Base-by-base conservation (phyloP, 73 alveolate genomes). In the Stentor coeruleus region DNA sequence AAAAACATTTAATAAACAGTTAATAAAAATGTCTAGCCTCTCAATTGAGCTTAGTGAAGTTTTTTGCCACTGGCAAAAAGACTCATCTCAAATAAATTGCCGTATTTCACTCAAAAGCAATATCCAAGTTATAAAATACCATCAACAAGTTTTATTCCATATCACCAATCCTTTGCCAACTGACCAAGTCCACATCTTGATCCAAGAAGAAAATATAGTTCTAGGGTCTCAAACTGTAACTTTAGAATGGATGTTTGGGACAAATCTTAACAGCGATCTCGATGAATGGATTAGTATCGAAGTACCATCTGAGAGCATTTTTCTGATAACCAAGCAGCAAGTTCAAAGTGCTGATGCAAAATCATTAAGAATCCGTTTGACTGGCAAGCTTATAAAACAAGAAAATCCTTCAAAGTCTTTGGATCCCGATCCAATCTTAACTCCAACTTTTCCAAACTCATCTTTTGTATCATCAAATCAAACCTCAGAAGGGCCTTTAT, bases 41-140 rank as follows among this genome's bases (percentile, higher is more conserved):
- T n/a, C n/a, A n/a, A 57, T 57, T 57, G 73, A 57, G 28, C 28
- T 57, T 57, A n/a, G 73, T 20, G 73, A 57, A 57, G 73, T 57
- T 57, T 57, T 20, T 57, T 31, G 15, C 15, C 73, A n/a, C 28
- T 57, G 73, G 73, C 35, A n/a, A 20, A 20, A n/a, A 57, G 73
- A 57, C 28, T 31, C 73, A 20, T 20, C 28, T 1, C 15, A 57
- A 31, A 57, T 31, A 57, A 57, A n/a, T 57, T 20, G 15, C 15
- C 73, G 73, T 2, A 31, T 57, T 1, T 20, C 15, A 20, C 35
- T 57, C 15, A 57, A 57, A 1, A 31, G 73, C 1, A 57, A 57
- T n/a, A 31, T 31, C 73, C 15, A 2, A 1, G 28, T 31, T 57
- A 20, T 57, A 31, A 57, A 20, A 31, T 57, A 57, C 2, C 73